Conservation (phyloP, 768 basidiomycete species). For the Mycena metata region DNA sequence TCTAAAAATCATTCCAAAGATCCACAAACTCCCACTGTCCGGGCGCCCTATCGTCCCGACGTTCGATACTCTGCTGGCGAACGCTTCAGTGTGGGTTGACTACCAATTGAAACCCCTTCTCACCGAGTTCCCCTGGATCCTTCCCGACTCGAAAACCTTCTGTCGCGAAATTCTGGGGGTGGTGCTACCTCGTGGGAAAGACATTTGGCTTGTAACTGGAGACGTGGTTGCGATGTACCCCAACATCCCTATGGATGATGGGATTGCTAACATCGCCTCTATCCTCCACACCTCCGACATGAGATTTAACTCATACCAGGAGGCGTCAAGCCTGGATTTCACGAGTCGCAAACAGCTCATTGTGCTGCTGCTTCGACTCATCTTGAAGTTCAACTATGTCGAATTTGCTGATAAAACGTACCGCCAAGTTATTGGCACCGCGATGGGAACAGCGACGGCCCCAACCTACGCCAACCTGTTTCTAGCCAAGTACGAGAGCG, state of each 20-base stretch:
- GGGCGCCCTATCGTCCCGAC: too few relatives aligned
- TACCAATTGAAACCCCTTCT: constrained; percentile 26
- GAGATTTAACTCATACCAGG: not conserved
- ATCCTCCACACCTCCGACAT: constrained; percentile 11
- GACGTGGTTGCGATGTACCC: too few relatives aligned
- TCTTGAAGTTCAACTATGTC: constrained; percentile 33
- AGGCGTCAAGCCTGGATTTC: not conserved
- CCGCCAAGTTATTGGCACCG: constrained; percentile 31
- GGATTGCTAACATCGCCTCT: constrained; percentile 40
- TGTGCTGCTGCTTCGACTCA: constrained; percentile 29
- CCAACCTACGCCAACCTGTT: constrained; percentile 37
- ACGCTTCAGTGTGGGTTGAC: constrained; percentile 33
- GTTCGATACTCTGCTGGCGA: too few relatives aligned
- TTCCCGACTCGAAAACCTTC: constrained; percentile 25
- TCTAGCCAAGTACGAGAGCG: too few relatives aligned
- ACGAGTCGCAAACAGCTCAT: constrained; percentile 15
- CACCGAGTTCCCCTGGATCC: not conserved
- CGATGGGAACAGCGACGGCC: constrained; percentile 35
- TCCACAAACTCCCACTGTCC: too few relatives aligned
- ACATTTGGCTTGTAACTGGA: too few relatives aligned
- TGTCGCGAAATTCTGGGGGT: constrained; percentile 26
- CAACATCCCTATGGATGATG: too few relatives aligned
- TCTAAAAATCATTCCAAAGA: too few relatives aligned
- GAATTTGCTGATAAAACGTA: constrained; percentile 24
- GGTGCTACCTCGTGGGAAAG: constrained; percentile 6